phyloP scores from a whole-genome alignment of 2,329 filamentous ascomycete genomes.

The Fusarium falciforme region DNA sequence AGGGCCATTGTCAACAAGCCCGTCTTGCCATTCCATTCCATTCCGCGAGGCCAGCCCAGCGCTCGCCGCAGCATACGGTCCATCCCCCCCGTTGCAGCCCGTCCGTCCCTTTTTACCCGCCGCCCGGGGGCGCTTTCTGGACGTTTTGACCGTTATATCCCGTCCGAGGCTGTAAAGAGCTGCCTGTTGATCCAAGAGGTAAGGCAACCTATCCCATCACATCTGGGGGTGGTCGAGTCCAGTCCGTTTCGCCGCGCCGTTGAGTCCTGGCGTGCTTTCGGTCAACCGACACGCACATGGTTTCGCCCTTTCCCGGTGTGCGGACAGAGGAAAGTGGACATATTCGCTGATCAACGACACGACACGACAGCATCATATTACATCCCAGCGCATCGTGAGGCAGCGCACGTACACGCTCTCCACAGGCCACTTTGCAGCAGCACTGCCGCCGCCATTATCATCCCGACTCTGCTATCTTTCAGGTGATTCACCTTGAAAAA shows the following conservation, averaged over 20 bases:
- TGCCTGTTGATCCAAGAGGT: neutral
- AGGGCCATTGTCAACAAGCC: slow-evolving; percentile 20
- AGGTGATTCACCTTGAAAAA: slow-evolving; percentile 22
- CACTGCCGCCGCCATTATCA: neutral
- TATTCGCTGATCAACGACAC: slow-evolving; percentile 28
- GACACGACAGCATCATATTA: slow-evolving; percentile 17
- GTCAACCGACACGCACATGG: slow-evolving; percentile 7
- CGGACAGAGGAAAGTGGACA: slow-evolving; percentile 29
- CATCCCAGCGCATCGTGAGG: slow-evolving; percentile 17
- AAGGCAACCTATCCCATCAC: neutral
- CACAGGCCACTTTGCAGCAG: slow-evolving; percentile 2
- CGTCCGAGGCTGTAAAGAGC: slow-evolving; percentile 11
- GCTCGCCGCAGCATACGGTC: slow-evolving; percentile 3
- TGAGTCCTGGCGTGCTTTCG: slow-evolving; percentile 11
- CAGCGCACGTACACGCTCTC: slow-evolving; percentile 13
- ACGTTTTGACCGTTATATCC: slow-evolving; percentile 8
- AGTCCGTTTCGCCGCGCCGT: slow-evolving; percentile 13
- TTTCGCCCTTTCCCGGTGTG: slow-evolving; percentile 1
- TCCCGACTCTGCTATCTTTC: neutral
- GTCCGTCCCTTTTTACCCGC: neutral
- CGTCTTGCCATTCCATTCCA: slow-evolving; percentile 28
- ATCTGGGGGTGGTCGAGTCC: neutral
- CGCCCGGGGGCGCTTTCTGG: neutral
- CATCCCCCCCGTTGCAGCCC: neutral
- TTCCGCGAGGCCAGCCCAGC: neutral